Evolutionary conservation across 148 eudicot genomes (phyloP).

Genomic region (Dianthus caryophyllus): DNA sequence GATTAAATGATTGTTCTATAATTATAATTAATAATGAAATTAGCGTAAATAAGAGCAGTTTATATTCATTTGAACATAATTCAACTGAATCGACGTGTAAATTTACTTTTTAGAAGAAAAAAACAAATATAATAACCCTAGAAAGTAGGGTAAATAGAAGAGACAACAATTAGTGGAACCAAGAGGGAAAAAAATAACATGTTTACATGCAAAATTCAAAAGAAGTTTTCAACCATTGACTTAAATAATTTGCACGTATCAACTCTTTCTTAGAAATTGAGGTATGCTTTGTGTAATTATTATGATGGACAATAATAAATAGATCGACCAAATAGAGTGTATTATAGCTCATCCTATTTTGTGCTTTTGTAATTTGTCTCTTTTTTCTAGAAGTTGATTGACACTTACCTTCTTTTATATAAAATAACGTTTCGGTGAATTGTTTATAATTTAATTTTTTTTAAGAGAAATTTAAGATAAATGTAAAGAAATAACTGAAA

Average conservation of each 20-base stretch:
- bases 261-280: neutral
- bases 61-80: no score
- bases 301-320: neutral
- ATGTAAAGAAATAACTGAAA: no score
- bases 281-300: neutral
- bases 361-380: neutral
- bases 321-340: neutral
- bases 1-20: no score
- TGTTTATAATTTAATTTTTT: no score
- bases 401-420: neutral
- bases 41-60: no score
- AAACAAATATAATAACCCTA: no score
- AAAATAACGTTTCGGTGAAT: neutral
- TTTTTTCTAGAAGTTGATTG: slow-evolving; percentile 6
- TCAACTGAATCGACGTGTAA: no score
- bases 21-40: no score
- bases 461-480: no score
- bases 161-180: neutral
- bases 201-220: neutral
- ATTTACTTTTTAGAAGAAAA: no score
- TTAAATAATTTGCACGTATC: neutral
- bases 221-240: neutral
- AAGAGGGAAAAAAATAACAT: neutral
- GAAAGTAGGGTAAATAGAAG: slow-evolving; percentile 1
- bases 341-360: neutral